Evolutionary conservation across 1,139 yeast species (phyloP).

Genomic region (Suhomyces wounanorum): DNA sequence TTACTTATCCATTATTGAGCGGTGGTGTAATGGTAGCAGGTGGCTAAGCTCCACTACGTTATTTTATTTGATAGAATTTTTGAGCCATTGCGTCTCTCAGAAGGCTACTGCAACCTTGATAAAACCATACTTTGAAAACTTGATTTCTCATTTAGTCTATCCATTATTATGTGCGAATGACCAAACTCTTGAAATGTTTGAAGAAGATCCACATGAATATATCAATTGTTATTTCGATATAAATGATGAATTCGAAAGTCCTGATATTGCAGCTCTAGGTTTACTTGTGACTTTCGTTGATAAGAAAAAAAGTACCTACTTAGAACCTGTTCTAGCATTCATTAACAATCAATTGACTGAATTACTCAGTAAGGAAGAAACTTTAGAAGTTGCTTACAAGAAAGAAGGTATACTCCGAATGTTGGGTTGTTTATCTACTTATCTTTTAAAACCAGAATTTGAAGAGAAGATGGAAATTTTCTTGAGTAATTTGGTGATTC

Average conservation of each 20-base stretch:
- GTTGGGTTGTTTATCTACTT: conserved; percentile 69
- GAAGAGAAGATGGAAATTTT: conserved; percentile 69
- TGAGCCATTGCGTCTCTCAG: conserved; percentile 69
- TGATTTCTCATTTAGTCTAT: conserved; percentile 73
- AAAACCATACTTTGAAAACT: conserved; percentile 65
- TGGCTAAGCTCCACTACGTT: conserved; percentile 75
- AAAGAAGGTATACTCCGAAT: conserved; percentile 82
- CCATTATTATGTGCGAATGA: conserved; percentile 78
- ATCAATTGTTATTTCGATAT: conserved; percentile 77
- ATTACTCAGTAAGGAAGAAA: conserved; percentile 43
- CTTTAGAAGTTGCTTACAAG: conserved; percentile 62
- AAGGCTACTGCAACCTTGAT: conserved; percentile 71
- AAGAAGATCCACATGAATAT: conserved; percentile 88
- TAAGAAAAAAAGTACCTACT: conserved; percentile 61
- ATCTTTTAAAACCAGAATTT: conserved; percentile 56
- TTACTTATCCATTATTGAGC: conserved; percentile 65
- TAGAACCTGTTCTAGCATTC: conserved; percentile 67
- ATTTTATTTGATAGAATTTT: conserved; percentile 65
- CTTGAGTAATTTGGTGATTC: conserved; percentile 63
- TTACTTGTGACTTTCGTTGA: conserved; percentile 65
- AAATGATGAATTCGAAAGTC: conserved; percentile 58
- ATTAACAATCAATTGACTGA: conserved; percentile 56
- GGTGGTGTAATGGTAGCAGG: conserved; percentile 63
- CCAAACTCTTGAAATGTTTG: conserved; percentile 71
- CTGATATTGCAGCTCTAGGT: conserved; percentile 70